Conservation (phyloP, 805 yeast species). For the Nakazawaea anatomiae region DNA sequence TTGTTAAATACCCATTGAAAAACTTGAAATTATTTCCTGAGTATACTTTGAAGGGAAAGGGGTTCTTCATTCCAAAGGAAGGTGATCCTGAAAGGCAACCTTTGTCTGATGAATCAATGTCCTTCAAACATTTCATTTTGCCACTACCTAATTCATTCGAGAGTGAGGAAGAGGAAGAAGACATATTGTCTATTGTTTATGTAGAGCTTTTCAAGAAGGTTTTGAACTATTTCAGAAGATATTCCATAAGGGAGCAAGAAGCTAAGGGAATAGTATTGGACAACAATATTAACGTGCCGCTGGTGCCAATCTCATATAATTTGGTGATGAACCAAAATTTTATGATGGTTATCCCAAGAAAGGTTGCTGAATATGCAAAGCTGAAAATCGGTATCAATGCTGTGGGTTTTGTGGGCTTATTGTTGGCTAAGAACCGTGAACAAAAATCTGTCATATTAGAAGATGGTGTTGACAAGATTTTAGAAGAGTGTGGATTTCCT, state of each 20-base stretch:
- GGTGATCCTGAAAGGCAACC: slow-evolving; percentile 41
- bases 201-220: slow-evolving; percentile 67
- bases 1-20: slow-evolving; percentile 58
- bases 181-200: slow-evolving; percentile 60
- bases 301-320: slow-evolving; percentile 55
- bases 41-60: slow-evolving; percentile 33
- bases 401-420: slow-evolving; percentile 72
- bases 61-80: slow-evolving; percentile 50
- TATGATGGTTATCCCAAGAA: slow-evolving; percentile 84
- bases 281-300: slow-evolving; percentile 2
- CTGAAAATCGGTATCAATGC: slow-evolving; percentile 61
- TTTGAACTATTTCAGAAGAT: slow-evolving; percentile 50
- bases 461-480: slow-evolving; percentile 45
- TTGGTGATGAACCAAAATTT: slow-evolving; percentile 76
- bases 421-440: slow-evolving; percentile 67
- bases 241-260: slow-evolving; percentile 23
- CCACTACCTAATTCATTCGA: slow-evolving; percentile 40
- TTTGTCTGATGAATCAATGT: slow-evolving; percentile 49
- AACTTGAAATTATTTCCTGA: slow-evolving; percentile 56
- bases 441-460: slow-evolving; percentile 39
- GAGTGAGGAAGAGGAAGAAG: slow-evolving; percentile 41
- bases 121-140: slow-evolving; percentile 80
- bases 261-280: slow-evolving; percentile 28
- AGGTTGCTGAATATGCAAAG: slow-evolving; percentile 44
- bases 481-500: slow-evolving; percentile 63